These are phyloP conservation scores for Hemileia vastatrix DNA, from an alignment of 1,284 basidiomycete genomes.

Conservation along the genomic window DNA sequence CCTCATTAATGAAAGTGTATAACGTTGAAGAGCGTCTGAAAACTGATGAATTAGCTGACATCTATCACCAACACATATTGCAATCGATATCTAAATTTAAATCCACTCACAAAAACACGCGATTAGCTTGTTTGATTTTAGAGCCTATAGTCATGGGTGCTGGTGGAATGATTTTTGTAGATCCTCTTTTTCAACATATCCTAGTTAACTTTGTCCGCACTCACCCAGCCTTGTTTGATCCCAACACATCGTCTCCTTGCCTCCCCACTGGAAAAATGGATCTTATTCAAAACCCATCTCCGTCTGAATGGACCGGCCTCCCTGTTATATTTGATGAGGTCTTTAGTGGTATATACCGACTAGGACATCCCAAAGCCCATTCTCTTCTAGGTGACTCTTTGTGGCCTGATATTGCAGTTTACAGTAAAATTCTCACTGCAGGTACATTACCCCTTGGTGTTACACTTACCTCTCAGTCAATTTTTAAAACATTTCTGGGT, in stretches of 20 bases:
- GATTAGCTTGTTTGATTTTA: constrained; percentile 64
- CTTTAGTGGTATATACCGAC: constrained; percentile 78
- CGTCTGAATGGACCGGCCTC: constrained; percentile 56
- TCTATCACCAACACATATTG: constrained; percentile 59
- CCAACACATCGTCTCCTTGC: background rate
- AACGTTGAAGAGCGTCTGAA: constrained; percentile 58
- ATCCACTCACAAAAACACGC: constrained; percentile 30
- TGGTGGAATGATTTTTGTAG: constrained; percentile 94
- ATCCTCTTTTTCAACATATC: constrained; percentile 86
- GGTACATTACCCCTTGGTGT: constrained; percentile 78
- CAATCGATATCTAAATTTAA: constrained; percentile 36
- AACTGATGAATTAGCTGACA: constrained; percentile 53
- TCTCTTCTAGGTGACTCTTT: constrained; percentile 56
- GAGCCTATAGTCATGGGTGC: constrained; percentile 93
- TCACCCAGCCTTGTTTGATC: constrained; percentile 47
- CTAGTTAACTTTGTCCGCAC: constrained; percentile 70
- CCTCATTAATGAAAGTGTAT: constrained; percentile 59
- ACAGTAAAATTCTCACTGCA: constrained; percentile 90
- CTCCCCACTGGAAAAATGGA: constrained; percentile 1
- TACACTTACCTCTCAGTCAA: constrained; percentile 66
- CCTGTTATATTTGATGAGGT: constrained; percentile 96
- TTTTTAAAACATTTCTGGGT: constrained; percentile 72
- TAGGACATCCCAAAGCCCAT: constrained; percentile 62
- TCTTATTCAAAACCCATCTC: constrained; percentile 13
- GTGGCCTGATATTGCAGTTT: constrained; percentile 71